phyloP scores from a whole-genome alignment of 495 filamentous ascomycete genomes.

The Cercophora scortea region DNA sequence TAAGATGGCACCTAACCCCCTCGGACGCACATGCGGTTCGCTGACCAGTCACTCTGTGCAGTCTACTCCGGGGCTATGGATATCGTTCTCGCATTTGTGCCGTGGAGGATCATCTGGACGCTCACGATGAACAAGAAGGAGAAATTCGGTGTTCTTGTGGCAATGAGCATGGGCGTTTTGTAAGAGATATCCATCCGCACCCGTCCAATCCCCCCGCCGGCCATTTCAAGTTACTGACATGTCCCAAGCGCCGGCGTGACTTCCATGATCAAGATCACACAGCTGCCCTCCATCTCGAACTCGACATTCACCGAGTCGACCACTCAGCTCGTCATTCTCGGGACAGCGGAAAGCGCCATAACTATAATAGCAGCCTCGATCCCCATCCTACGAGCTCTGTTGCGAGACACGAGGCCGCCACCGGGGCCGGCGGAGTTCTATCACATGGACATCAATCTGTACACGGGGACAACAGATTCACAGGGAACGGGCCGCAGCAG shows the following conservation, averaged over 20 bases:
- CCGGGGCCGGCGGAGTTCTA: slow-evolving; percentile 18
- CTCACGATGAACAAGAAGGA: slow-evolving; percentile 29
- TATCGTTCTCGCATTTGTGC: slow-evolving; percentile 24
- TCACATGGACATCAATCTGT: slow-evolving; percentile 12
- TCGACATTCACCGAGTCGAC: slow-evolving; percentile 16
- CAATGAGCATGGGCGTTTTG: slow-evolving; percentile 33
- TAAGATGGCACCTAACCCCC: slow-evolving; percentile 1
- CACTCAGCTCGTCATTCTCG: slow-evolving; percentile 16
- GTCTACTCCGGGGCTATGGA: slow-evolving; percentile 27
- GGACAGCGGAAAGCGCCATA: slow-evolving; percentile 13
- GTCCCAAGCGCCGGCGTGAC: slow-evolving; percentile 14
- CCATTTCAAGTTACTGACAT: background rate
- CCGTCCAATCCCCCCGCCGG: background rate
- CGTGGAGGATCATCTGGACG: slow-evolving; percentile 30
- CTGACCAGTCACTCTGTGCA: background rate
- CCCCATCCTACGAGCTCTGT: slow-evolving; percentile 16
- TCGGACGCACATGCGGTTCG: background rate
- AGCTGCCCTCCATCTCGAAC: slow-evolving; percentile 20
- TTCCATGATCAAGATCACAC: slow-evolving; percentile 20
- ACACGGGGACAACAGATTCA: slow-evolving; percentile 12
- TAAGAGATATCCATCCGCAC: background rate
- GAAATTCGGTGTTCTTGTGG: slow-evolving; percentile 25
- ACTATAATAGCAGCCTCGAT: slow-evolving; percentile 22
- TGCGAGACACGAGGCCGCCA: slow-evolving; percentile 19
- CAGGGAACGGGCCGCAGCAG: slow-evolving; percentile 15